Evolutionary conservation across 2,329 filamentous ascomycete genomes (phyloP).

Genomic region (Aotearoamyces nothofagi): DNA sequence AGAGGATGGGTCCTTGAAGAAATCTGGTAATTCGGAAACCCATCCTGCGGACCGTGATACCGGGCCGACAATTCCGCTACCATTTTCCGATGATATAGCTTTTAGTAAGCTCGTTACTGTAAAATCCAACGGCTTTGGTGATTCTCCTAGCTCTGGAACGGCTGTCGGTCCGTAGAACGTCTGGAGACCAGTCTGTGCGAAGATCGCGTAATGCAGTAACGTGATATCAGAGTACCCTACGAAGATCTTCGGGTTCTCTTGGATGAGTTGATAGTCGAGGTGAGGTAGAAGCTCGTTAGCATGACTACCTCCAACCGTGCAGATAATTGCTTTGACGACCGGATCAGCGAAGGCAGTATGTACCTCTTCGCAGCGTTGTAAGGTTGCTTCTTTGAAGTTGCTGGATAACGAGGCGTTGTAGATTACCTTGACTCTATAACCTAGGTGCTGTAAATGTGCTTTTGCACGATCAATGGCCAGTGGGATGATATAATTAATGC

Average conservation of each 20-base stretch:
- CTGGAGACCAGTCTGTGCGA: constrained; percentile 8
- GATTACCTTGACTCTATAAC: constrained; percentile 10
- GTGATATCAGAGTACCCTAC: constrained; percentile 19
- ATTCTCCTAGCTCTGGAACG: constrained; percentile 14
- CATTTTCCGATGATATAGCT: constrained; percentile 4
- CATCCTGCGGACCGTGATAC: constrained; percentile 1
- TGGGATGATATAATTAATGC: constrained; percentile 14
- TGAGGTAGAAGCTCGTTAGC: constrained; percentile 15
- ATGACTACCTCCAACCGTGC: constrained; percentile 13
- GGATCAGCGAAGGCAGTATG: constrained; percentile 14
- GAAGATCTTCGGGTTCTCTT: constrained; percentile 19
- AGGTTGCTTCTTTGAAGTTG: constrained; percentile 2
- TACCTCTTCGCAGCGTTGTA: constrained; percentile 10
- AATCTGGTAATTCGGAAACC: constrained; percentile 1
- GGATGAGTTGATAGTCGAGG: constrained; percentile 17
- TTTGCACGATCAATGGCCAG: constrained; percentile 7
- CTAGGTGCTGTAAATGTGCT: constrained; percentile 6
- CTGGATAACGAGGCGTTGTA: constrained; percentile 5
- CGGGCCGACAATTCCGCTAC: neutral
- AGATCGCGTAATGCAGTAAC: constrained; percentile 14
- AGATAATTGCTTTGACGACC: constrained; percentile 14
- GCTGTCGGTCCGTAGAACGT: constrained; percentile 18
- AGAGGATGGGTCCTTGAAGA: constrained; percentile 1
- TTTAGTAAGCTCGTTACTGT: constrained; percentile 9
- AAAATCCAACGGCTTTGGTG: constrained; percentile 9